Percentiles rank a stretch among this genome's conserved stretches.
These are phyloP conservation scores for Aspergillus felis DNA, from an alignment of 2,329 filamentous ascomycete species.

Conservation along the genomic window DNA sequence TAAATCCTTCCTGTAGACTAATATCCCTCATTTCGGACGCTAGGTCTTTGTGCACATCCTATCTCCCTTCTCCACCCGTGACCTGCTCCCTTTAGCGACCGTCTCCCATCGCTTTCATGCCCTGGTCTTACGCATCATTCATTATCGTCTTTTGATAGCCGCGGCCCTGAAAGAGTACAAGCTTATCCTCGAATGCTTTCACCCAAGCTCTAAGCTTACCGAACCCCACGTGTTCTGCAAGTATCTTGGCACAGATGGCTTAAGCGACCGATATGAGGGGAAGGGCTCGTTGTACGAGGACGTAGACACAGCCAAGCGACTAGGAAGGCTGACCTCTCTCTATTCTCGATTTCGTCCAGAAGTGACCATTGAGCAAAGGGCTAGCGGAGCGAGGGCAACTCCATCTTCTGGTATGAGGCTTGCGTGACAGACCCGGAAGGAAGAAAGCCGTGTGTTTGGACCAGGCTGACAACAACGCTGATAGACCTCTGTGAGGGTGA, in stretches of 20 bases:
- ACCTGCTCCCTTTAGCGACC: conserved; percentile 55
- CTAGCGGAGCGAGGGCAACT: conserved; percentile 1
- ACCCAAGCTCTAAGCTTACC: conserved; percentile 64
- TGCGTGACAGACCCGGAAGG: not conserved
- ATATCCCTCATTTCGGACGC: not conserved
- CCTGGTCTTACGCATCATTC: conserved; percentile 60
- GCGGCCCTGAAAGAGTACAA: conserved; percentile 59
- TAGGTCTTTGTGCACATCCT: conserved; percentile 53
- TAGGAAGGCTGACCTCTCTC: conserved; percentile 52
- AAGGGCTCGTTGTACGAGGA: conserved; percentile 36
- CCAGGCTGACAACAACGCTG: not conserved
- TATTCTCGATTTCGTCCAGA: conserved; percentile 70
- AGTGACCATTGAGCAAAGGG: conserved; percentile 47
- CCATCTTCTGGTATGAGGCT: conserved; percentile 13
- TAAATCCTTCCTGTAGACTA: not conserved
- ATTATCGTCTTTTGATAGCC: conserved; percentile 59
- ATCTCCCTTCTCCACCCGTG: conserved; percentile 45
- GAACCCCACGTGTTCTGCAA: conserved; percentile 67
- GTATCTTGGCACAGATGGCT: conserved; percentile 60
- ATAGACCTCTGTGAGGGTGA: conserved; percentile 3
- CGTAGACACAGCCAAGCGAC: conserved; percentile 22
- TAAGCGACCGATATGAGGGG: conserved; percentile 45
- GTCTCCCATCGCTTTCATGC: conserved; percentile 62
- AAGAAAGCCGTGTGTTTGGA: not conserved
- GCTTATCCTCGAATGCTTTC: conserved; percentile 74